Base-by-base conservation (phyloP, 805 yeast genomes). In the Metschnikowia cubensis region DNA sequence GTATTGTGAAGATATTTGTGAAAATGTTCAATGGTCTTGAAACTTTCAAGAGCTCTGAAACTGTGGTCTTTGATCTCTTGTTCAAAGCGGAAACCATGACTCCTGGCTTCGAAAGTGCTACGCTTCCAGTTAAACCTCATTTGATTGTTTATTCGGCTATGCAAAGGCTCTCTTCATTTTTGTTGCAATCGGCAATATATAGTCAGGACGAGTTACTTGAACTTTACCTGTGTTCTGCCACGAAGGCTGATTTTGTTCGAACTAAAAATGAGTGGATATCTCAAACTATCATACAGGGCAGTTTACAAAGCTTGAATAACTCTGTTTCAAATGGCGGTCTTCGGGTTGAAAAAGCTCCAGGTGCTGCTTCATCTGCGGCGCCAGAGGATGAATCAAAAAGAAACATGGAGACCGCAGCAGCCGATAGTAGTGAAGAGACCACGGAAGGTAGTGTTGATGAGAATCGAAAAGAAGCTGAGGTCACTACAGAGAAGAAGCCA, bases 261-360 rank as follows among this genome's bases (percentile, higher is more conserved):
- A 45, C 48, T n/a, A 73, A 73, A 53, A 68, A 67, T 48, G 46
- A 57, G 4, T 71, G 75, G 75, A 52, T 70, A 11, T 32, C 20
- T 14, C 8, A 43, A 8, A 13, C 18, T 17, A 21, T 44, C 35
- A 29, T 44, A 13, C 14, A 36, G 14, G 31, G 45, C 17, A 21
- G 45, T 14, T 42, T 42, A 18, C 11, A 21, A 3, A 18, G 18
- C 5, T 20, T 42, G 10, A 42, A 21, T 14, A 5, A 32, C 10
- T 42, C 37, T 33, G n/a, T 42, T 15, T 10, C 29, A 4, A 6
- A 18, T 1, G 25, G 35, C 10, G 29, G 3, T 3, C 18, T 31
- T 21, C 35, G 8, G 21, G 18, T 7, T 20, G 29, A 20, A 32
- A 11, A 34, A 22, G 31, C 17, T n/a, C 20, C n/a, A 14, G 31